Conservation (phyloP, 2,329 filamentous ascomycete species). For the Passalora sequoiae region DNA sequence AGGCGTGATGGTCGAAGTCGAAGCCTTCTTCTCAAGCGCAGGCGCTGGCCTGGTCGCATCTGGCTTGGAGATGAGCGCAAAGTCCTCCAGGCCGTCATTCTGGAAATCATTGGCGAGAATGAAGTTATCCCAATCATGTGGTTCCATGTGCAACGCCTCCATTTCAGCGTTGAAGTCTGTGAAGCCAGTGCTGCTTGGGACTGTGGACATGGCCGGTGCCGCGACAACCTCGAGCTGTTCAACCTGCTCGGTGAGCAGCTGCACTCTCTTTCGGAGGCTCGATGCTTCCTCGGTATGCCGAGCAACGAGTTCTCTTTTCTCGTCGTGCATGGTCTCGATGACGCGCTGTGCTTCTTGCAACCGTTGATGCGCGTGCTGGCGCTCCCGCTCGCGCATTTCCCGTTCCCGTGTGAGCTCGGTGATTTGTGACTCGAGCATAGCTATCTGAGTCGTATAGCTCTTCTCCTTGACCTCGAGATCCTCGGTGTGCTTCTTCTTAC, state of each 20-base stretch:
- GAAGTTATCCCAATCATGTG: slow-evolving; percentile 72
- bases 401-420: slow-evolving; percentile 57
- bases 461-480: slow-evolving; percentile 97
- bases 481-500: slow-evolving; percentile 98
- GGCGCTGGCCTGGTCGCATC: slow-evolving; percentile 19
- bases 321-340: slow-evolving; percentile 69
- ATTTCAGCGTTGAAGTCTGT: slow-evolving; percentile 71
- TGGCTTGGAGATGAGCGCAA: slow-evolving; percentile 49
- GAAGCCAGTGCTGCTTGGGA: slow-evolving; percentile 58
- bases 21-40: slow-evolving; percentile 25
- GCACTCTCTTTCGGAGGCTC: slow-evolving; percentile 87
- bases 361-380: slow-evolving; percentile 55
- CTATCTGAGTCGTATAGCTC: slow-evolving; percentile 71
- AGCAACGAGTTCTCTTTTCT: slow-evolving; percentile 89
- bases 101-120: slow-evolving; percentile 60
- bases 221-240: slow-evolving; percentile 57
- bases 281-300: slow-evolving; percentile 84
- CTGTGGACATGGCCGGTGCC: slow-evolving; percentile 41
- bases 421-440: slow-evolving; percentile 72
- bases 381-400: slow-evolving; percentile 28
- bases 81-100: slow-evolving; percentile 40
- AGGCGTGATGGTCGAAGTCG: slow-evolving; percentile 18
- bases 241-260: slow-evolving; percentile 64
- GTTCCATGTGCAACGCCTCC: slow-evolving; percentile 75
- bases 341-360: slow-evolving; percentile 70